Percentiles rank a stretch among this genome's conserved stretches.
Conservation (phyloP, 2,329 filamentous ascomycete species). For the Fusarium sublunatum region DNA sequence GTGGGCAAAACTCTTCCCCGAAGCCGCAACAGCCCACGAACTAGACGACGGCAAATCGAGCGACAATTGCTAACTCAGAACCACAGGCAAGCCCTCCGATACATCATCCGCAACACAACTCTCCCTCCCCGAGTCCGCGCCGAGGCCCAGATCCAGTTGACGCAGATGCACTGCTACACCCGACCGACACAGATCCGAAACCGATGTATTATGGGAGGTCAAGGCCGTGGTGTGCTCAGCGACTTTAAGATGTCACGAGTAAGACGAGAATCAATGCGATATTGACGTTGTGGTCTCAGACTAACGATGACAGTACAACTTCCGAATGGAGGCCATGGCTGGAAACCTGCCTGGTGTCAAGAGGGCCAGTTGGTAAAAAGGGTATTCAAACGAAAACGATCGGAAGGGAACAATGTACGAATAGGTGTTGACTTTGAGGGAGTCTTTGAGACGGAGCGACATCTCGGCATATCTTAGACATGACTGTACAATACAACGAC, state of each 20-base stretch:
- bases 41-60: not conserved
- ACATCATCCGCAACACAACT: constrained; percentile 92
- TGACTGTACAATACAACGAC: constrained; percentile 43
- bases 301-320: constrained; percentile 79
- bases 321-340: constrained; percentile 86
- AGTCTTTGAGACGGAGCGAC: not conserved
- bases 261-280: constrained; percentile 55
- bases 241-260: constrained; percentile 94
- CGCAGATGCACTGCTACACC: constrained; percentile 97
- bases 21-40: not conserved
- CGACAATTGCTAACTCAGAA: constrained; percentile 5
- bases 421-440: constrained; percentile 20
- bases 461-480: constrained; percentile 25
- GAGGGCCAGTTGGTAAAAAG: constrained; percentile 90
- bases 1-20: constrained; percentile 60
- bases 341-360: constrained; percentile 91
- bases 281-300: not conserved
- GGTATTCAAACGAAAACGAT: not conserved
- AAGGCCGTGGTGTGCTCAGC: constrained; percentile 86
- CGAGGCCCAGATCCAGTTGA: constrained; percentile 91
- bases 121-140: constrained; percentile 84
- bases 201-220: constrained; percentile 91
- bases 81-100: constrained; percentile 86
- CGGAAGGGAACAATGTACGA: constrained; percentile 38
- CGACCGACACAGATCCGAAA: constrained; percentile 93